Percentiles rank a stretch among this genome's conserved stretches.
These are phyloP conservation scores for Pseudogymnoascus sp. DNA, from an alignment of 2,329 filamentous ascomycete species.

Conservation along the genomic window DNA sequence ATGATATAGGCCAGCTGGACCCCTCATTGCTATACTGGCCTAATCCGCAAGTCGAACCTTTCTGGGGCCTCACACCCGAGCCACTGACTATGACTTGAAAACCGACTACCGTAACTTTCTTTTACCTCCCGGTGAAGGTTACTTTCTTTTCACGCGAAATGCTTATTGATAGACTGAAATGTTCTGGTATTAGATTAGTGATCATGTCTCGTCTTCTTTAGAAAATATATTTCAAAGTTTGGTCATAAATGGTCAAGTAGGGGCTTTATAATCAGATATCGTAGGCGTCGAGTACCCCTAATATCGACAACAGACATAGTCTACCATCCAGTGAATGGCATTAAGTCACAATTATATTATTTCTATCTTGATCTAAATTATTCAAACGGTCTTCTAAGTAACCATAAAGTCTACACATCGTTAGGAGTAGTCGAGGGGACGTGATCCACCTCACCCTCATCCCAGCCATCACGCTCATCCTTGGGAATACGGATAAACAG, in stretches of 20 bases:
- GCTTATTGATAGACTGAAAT: neutral
- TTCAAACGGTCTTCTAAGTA: neutral
- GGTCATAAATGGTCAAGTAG: neutral
- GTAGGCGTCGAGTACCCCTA: neutral
- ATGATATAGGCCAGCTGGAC: neutral
- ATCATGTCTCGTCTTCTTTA: neutral
- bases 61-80: neutral
- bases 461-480: slow-evolving; percentile 33
- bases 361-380: neutral
- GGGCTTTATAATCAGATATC: neutral
- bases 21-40: neutral
- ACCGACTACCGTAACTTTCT: neutral
- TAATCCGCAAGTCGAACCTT: neutral
- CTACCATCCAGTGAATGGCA: neutral
- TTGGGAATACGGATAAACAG: slow-evolving; percentile 35
- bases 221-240: neutral
- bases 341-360: neutral
- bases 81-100: neutral
- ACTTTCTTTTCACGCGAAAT: neutral
- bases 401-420: neutral
- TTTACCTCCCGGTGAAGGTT: neutral
- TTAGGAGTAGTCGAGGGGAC: neutral
- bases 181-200: neutral
- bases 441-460: slow-evolving; percentile 9
- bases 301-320: neutral